Percentiles rank a stretch among this genome's conserved stretches.
Evolutionary conservation across 1,139 yeast genomes (phyloP).

Genomic region (Scheffersomyces stambukii): DNA sequence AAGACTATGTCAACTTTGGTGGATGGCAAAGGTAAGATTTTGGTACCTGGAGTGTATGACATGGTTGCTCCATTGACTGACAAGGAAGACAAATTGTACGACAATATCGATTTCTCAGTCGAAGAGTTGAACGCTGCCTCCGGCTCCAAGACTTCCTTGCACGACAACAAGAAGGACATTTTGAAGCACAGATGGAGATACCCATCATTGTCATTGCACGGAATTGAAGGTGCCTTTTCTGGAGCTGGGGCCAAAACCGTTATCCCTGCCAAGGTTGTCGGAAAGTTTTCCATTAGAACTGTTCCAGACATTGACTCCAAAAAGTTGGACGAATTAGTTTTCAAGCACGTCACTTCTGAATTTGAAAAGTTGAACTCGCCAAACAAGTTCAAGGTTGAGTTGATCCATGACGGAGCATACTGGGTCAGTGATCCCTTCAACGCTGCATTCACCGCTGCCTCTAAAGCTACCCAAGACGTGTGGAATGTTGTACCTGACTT

Average conservation of each 20-base stretch:
- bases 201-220: constrained; percentile 94
- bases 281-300: constrained; percentile 95
- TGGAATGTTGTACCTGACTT: constrained; percentile 95
- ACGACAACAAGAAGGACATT: constrained; percentile 73
- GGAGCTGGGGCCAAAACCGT: constrained; percentile 97
- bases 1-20: constrained; percentile 75
- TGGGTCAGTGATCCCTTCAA: constrained; percentile 96
- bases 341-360: constrained; percentile 60
- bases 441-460: constrained; percentile 90
- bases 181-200: constrained; percentile 98
- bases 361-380: constrained; percentile 71
- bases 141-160: constrained; percentile 80
- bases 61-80: constrained; percentile 94
- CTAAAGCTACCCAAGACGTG: constrained; percentile 88
- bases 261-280: constrained; percentile 89
- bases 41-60: constrained; percentile 82
- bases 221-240: constrained; percentile 95
- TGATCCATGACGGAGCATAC: constrained; percentile 91
- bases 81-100: constrained; percentile 73
- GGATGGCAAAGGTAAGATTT: constrained; percentile 73
- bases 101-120: constrained; percentile 78
- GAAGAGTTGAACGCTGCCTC: constrained; percentile 84
- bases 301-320: constrained; percentile 88
- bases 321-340: constrained; percentile 74
- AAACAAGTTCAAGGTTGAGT: constrained; percentile 66